Evolutionary conservation across 495 filamentous ascomycete genomes (phyloP).

Genomic region (Hypomontagnella monticulosa): DNA sequence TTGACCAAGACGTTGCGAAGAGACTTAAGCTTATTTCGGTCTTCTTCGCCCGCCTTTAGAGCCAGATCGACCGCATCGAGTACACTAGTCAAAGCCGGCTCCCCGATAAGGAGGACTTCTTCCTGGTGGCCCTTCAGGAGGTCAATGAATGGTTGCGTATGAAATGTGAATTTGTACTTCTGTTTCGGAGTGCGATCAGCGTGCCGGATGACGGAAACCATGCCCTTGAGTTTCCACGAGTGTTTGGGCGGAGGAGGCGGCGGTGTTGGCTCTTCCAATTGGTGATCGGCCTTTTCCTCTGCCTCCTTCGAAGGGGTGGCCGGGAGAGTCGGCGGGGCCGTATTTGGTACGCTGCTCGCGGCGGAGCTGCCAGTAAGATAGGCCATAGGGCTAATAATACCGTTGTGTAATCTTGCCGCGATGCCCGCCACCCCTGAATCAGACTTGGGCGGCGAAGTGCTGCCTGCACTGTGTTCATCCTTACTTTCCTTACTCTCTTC

Average conservation of each 20-base stretch:
- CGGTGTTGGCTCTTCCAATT: constrained; percentile 46
- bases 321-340: constrained; percentile 54
- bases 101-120: constrained; percentile 93
- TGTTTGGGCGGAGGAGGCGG: constrained; percentile 91
- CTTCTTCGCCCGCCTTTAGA: constrained; percentile 79
- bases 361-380: constrained; percentile 47
- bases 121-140: constrained; percentile 93
- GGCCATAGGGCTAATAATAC: constrained; percentile 47
- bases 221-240: constrained; percentile 97
- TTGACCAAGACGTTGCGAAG: constrained; percentile 86
- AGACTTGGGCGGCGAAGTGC: constrained; percentile 44
- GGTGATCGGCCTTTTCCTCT: constrained; percentile 46
- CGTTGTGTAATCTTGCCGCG: constrained; percentile 47
- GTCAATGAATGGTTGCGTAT: constrained; percentile 94
- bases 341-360: constrained; percentile 52
- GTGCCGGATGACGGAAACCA: constrained; percentile 95
- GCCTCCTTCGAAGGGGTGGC: constrained; percentile 49
- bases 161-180: constrained; percentile 99
- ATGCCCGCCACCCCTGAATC: constrained; percentile 44
- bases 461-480: constrained; percentile 43
- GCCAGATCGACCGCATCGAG: constrained; percentile 83
- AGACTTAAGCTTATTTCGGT: constrained; percentile 82
- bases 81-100: constrained; percentile 89
- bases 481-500: constrained; percentile 47
- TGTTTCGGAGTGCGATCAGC: constrained; percentile 98